Evolutionary conservation across 495 filamentous ascomycete species (phyloP).

Genomic region (Aspergillus affinis): DNA sequence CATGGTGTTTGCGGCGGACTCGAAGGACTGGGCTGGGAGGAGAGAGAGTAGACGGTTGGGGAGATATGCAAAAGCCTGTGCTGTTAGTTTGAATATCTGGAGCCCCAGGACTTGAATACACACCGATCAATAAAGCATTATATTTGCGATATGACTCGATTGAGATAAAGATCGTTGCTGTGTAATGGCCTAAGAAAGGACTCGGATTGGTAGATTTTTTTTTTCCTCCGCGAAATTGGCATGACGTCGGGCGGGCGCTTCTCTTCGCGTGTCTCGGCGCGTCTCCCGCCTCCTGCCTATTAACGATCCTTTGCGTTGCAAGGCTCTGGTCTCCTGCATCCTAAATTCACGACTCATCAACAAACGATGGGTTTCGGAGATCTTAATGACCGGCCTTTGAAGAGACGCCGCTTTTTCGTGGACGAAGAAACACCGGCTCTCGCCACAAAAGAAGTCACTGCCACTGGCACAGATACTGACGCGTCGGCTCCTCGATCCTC

Average conservation of each 20-base stretch:
- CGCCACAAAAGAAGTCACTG: constrained; percentile 6
- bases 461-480: constrained; percentile 14
- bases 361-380: constrained; percentile 54
- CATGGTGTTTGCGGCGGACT: constrained; percentile 20
- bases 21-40: too few species aligned
- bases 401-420: constrained; percentile 80
- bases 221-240: not conserved
- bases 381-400: constrained; percentile 62
- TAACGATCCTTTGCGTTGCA: not conserved
- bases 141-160: not conserved
- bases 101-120: too few species aligned
- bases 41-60: not conserved
- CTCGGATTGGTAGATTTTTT: constrained; percentile 1
- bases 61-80: not conserved
- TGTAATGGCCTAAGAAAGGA: not conserved
- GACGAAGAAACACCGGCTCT: constrained; percentile 39
- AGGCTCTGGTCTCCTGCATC: not conserved
- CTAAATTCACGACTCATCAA: not conserved
- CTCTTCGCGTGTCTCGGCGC: not conserved
- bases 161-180: not conserved
- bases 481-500: constrained; percentile 16
- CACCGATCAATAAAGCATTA: not conserved
- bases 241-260: not conserved
- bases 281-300: not conserved
- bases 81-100: not conserved